phyloP scores from a whole-genome alignment of 2,329 filamentous ascomycete species.

The Aspergillus hortae region DNA sequence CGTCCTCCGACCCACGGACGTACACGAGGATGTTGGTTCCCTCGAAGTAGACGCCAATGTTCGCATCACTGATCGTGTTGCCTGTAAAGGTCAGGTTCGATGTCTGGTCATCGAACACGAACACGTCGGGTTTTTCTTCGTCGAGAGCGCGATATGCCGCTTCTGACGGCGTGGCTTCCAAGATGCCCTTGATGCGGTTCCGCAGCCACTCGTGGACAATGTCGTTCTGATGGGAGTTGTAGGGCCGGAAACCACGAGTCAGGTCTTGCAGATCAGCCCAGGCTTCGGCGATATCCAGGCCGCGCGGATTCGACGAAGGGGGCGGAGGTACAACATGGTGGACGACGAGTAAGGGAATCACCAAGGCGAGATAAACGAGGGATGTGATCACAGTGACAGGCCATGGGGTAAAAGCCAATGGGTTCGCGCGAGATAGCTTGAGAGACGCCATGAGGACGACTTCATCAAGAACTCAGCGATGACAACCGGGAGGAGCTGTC shows the following conservation, averaged over 20 bases:
- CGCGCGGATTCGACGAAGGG: slow-evolving; percentile 56
- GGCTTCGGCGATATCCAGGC: slow-evolving; percentile 78
- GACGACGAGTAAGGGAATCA: slow-evolving; percentile 67
- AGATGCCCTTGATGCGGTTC: slow-evolving; percentile 64
- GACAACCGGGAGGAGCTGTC: neutral
- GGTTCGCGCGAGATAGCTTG: slow-evolving; percentile 34
- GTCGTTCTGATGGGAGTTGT: slow-evolving; percentile 82
- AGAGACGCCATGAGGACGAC: slow-evolving; percentile 30
- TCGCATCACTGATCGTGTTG: slow-evolving; percentile 33
- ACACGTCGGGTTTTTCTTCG: slow-evolving; percentile 34
- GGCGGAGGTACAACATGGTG: slow-evolving; percentile 72
- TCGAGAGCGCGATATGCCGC: slow-evolving; percentile 14
- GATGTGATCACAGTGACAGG: slow-evolving; percentile 79
- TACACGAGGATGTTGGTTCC: slow-evolving; percentile 90
- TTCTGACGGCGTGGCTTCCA: slow-evolving; percentile 55
- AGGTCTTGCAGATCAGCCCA: slow-evolving; percentile 79
- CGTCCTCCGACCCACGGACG: slow-evolving; percentile 75
- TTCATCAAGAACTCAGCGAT: slow-evolving; percentile 3
- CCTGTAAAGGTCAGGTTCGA: slow-evolving; percentile 73
- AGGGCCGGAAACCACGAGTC: slow-evolving; percentile 76
- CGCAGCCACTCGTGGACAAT: slow-evolving; percentile 74
- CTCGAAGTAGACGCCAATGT: slow-evolving; percentile 73
- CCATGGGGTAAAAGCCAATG: slow-evolving; percentile 71
- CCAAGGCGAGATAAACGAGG: slow-evolving; percentile 71
- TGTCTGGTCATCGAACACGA: slow-evolving; percentile 72